phyloP scores from a whole-genome alignment of 129 eudicot species.

The Flaveria ramosissima region DNA sequence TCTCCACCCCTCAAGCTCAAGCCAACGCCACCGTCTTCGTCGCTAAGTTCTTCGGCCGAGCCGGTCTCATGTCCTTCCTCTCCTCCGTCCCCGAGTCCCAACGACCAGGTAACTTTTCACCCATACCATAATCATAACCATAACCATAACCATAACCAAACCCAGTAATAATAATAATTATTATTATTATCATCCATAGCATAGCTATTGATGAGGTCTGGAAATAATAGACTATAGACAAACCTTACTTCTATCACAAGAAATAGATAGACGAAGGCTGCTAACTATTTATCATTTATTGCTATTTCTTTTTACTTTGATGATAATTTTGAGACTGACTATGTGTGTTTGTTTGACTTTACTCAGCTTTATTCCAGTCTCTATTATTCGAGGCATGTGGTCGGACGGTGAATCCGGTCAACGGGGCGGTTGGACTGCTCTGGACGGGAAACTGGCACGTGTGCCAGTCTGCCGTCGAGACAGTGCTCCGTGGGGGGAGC shows the following conservation, averaged over 20 bases:
- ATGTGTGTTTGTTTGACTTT: neutral
- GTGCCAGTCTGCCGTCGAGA: slow-evolving; percentile 79
- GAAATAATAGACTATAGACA: too few relatives aligned
- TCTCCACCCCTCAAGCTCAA: slow-evolving; percentile 69
- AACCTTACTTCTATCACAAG: too few relatives aligned
- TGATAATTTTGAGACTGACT: neutral
- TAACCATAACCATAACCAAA: too few relatives aligned
- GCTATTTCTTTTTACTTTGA: too few relatives aligned
- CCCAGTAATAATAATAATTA: too few relatives aligned
- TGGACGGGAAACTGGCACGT: slow-evolving; percentile 86
- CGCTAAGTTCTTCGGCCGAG: slow-evolving; percentile 90
- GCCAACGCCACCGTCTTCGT: slow-evolving; percentile 84
- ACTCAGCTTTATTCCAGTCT: slow-evolving; percentile 69
- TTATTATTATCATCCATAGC: too few relatives aligned
- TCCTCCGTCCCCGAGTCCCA: slow-evolving; percentile 69
- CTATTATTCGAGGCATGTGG: slow-evolving; percentile 80
- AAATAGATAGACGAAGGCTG: too few relatives aligned
- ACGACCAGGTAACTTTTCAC: slow-evolving; percentile 54
- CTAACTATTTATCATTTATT: too few relatives aligned
- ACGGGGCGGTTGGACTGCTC: slow-evolving; percentile 75
- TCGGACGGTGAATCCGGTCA: slow-evolving; percentile 76
- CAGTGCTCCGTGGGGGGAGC: slow-evolving; percentile 68
- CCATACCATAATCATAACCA: too few relatives aligned
- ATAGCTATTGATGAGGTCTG: too few relatives aligned
- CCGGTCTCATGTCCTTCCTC: slow-evolving; percentile 73